phyloP scores from a whole-genome alignment of 441 rosid species.

The Mallotus repandus region DNA sequence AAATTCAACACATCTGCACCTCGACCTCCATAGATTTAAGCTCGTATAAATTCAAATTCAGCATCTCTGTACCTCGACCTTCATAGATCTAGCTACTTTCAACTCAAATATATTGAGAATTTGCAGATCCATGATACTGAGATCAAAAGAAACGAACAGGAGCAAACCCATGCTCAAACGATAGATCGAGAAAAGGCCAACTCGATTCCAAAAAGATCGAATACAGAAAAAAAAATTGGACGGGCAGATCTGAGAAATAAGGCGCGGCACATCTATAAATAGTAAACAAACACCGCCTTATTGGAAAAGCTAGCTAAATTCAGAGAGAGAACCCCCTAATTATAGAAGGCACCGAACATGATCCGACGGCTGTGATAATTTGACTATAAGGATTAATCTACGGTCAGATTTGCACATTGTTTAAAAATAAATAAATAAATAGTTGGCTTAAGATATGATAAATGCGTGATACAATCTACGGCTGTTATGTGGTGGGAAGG shows the following conservation, averaged over 20 bases:
- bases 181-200: conserved; percentile 13
- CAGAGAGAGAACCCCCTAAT: background rate
- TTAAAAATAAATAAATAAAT: background rate
- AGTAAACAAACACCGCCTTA: background rate
- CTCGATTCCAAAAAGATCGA: background rate
- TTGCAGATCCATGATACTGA: background rate
- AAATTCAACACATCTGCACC: too few relatives aligned
- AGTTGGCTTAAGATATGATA: background rate
- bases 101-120: background rate
- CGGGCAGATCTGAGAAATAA: background rate
- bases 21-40: too few relatives aligned
- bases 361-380: conserved; percentile 11
- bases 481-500: conserved; percentile 6
- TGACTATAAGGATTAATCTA: conserved; percentile 1
- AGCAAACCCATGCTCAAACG: background rate
- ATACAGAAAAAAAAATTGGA: background rate
- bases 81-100: background rate
- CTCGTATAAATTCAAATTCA: too few relatives aligned
- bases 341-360: background rate
- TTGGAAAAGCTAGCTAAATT: too few relatives aligned
- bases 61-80: background rate
- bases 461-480: background rate
- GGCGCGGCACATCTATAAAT: background rate
- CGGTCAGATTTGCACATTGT: conserved; percentile 7
- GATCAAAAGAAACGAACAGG: background rate